A percentile compares a stretch with the other conserved stretches of the same genome.
phyloP scores from a whole-genome alignment of 2,329 filamentous ascomycete genomes.

The Phoma herbarum region DNA sequence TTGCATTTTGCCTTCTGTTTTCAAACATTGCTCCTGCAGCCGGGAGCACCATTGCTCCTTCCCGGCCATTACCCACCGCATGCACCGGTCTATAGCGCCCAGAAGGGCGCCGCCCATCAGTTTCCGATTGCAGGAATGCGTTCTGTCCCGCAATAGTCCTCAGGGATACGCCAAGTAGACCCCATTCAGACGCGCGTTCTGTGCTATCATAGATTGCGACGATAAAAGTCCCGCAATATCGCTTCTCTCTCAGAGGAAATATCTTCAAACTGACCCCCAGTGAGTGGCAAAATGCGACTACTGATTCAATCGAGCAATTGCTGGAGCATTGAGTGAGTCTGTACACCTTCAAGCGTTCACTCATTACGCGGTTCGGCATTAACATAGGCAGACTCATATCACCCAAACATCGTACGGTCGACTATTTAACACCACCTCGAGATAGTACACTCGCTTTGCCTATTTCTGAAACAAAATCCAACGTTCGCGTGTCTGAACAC shows the following conservation, averaged over 20 bases:
- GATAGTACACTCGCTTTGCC: neutral
- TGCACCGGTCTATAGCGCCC: neutral
- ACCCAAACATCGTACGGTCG: slow-evolving; percentile 3
- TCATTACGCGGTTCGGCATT: neutral
- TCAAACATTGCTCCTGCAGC: slow-evolving; percentile 4
- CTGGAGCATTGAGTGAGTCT: slow-evolving; percentile 21
- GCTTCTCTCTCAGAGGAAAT: neutral
- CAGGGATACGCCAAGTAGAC: neutral
- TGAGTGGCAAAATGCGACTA: slow-evolving; percentile 20
- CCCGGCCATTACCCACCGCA: neutral
- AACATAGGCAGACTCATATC: slow-evolving; percentile 9
- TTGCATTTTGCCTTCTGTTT: neutral
- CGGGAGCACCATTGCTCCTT: neutral
- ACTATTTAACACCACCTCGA: neutral
- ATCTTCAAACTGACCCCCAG: slow-evolving; percentile 1
- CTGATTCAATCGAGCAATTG: slow-evolving; percentile 13
- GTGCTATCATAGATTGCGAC: neutral
- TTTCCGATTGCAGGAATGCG: slow-evolving; percentile 6
- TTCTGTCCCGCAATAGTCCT: slow-evolving; percentile 6
- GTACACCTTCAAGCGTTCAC: slow-evolving; percentile 1
- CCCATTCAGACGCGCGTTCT: slow-evolving; percentile 9
- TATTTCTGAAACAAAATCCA: neutral
- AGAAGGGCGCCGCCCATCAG: neutral
- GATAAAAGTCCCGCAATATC: slow-evolving; percentile 13
- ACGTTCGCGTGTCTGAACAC: neutral